These are phyloP conservation scores for Streptanthus diversifolius DNA, from an alignment of 345 rosid genomes.

Conservation along the genomic window DNA sequence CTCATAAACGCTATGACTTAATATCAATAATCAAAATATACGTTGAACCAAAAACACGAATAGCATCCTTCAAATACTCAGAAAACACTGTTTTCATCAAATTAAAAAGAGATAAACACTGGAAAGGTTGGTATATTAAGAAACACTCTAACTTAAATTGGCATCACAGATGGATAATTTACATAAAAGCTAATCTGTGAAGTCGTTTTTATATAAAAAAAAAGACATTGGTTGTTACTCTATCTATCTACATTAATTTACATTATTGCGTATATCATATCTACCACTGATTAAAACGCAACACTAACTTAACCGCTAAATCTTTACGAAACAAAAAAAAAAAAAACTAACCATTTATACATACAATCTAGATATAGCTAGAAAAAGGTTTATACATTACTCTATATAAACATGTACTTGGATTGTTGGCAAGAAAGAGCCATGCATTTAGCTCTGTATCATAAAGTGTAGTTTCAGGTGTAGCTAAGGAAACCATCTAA, in stretches of 20 bases:
- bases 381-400: background rate
- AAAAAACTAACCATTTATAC: background rate
- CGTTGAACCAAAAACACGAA: background rate
- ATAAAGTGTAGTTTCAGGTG: background rate
- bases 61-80: background rate
- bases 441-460: background rate
- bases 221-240: conserved; percentile 14
- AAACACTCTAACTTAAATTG: conserved; percentile 14
- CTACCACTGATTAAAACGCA: conserved; percentile 10
- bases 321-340: background rate
- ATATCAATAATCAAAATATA: background rate
- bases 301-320: conserved; percentile 20
- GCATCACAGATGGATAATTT: background rate
- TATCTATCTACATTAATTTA: background rate
- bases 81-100: background rate
- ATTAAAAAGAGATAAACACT: background rate
- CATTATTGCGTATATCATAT: background rate
- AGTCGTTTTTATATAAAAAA: background rate
- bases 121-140: conserved; percentile 1
- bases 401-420: background rate
- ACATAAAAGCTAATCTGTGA: background rate
- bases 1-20: background rate
- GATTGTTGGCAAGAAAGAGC: background rate
- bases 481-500: background rate
- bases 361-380: background rate